These are phyloP conservation scores for Trichoderma guizhouense DNA, from an alignment of 2,329 filamentous ascomycete species.

Conservation along the genomic window DNA sequence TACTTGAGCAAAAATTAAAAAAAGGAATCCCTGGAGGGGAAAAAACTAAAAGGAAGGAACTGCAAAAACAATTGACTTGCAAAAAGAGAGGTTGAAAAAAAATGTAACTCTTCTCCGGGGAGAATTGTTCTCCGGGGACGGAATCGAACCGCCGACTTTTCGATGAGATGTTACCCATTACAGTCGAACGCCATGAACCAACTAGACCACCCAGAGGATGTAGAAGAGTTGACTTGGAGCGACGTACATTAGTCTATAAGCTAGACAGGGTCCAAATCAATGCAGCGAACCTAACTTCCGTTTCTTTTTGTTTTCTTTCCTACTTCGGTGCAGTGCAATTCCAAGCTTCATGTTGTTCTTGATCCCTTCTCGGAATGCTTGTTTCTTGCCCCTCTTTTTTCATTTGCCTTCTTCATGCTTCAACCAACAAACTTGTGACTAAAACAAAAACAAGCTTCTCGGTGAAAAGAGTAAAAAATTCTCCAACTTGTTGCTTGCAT, in stretches of 20 bases:
- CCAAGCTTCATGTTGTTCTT: neutral
- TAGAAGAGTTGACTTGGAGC: neutral
- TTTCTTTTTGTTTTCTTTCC: neutral
- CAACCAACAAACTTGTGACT: neutral
- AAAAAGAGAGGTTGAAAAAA: neutral
- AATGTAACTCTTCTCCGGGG: conserved; percentile 21
- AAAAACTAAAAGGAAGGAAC: no score
- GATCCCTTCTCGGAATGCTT: neutral
- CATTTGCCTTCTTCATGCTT: neutral
- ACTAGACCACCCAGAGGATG: conserved; percentile 30
- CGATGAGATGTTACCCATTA: conserved; percentile 26
- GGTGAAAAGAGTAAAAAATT: neutral
- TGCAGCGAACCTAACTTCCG: neutral
- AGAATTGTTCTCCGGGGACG: conserved; percentile 28
- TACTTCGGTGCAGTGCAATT: neutral
- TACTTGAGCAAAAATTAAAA: neutral
- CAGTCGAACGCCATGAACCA: conserved; percentile 31
- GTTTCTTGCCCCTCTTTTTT: neutral
- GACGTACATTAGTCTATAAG: neutral
- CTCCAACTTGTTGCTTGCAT: neutral
- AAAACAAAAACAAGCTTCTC: neutral
- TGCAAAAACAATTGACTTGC: neutral
- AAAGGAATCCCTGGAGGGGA: neutral
- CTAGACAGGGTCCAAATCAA: neutral
- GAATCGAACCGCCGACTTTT: conserved; percentile 31